Conservation (phyloP, 148 eudicot species). For the Silene latifolia region DNA sequence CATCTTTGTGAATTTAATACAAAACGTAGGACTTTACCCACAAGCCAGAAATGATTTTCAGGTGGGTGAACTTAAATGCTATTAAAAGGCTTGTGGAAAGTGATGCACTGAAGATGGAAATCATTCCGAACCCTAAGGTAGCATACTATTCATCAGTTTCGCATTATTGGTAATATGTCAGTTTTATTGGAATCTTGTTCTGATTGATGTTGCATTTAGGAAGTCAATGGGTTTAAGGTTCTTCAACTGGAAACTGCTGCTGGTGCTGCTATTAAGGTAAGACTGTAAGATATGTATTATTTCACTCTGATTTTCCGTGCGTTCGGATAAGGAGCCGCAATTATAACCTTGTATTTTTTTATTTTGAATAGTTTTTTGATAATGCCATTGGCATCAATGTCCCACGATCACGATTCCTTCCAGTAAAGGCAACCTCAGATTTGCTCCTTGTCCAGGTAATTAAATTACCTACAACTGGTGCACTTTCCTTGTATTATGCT, state of each 20-base stretch:
- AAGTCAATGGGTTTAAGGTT: conserved; percentile 92
- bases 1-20: background rate
- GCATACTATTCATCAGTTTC: background rate
- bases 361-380: conserved; percentile 60
- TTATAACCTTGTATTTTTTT: conserved; percentile 4
- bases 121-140: conserved; percentile 99
- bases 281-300: conserved; percentile 29
- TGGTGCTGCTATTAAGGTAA: conserved; percentile 97
- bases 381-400: conserved; percentile 86
- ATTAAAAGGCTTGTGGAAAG: conserved; percentile 87
- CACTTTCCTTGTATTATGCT: background rate
- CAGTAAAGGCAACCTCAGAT: conserved; percentile 97
- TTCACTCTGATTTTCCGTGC: background rate
- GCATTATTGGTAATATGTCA: background rate
- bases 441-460: conserved; percentile 96
- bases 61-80: conserved; percentile 93
- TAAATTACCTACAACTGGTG: conserved; percentile 4
- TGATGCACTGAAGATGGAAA: conserved; percentile 94
- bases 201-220: conserved; percentile 43
- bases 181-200: background rate
- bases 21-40: background rate
- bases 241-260: conserved; percentile 99
- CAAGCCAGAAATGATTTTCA: conserved; percentile 25
- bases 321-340: background rate
- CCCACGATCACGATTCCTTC: conserved; percentile 97